Conservation (phyloP, 805 yeast species). For the Candida xiaguanensis region DNA sequence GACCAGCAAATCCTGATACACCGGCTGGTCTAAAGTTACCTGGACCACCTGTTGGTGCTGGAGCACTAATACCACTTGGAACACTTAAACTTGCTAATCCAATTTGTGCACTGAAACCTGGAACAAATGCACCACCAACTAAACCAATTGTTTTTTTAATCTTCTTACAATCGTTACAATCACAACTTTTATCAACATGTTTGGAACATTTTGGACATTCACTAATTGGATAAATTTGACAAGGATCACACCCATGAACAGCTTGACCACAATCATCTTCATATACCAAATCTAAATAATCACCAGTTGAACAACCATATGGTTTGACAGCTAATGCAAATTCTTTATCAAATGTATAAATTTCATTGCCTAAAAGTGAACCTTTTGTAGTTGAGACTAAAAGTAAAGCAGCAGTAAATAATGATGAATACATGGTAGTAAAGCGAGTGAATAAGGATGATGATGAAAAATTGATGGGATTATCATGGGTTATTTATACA, state of each 20-base stretch:
- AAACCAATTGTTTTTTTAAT: neutral
- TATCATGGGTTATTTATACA: conserved; percentile 2
- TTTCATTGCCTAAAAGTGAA: conserved; percentile 1
- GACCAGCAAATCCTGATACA: no score
- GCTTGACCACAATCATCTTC: conserved; percentile 4
- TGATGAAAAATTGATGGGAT: neutral
- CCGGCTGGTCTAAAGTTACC: no score
- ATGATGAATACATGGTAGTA: neutral
- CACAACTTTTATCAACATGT: neutral
- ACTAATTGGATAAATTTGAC: neutral
- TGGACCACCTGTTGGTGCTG: no score
- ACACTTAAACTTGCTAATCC: neutral
- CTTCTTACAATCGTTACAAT: neutral
- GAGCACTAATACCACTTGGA: neutral
- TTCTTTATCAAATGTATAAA: conserved; percentile 2
- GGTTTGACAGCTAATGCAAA: conserved; percentile 4
- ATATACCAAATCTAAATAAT: conserved; percentile 3
- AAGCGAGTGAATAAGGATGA: neutral
- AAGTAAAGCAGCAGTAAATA: conserved; percentile 1
- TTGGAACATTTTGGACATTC: neutral
- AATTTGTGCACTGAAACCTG: neutral
- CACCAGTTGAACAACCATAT: neutral
- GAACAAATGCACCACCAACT: neutral
- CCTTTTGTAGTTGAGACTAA: neutral
- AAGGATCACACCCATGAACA: conserved; percentile 1